Evolutionary conservation across 805 yeast genomes (phyloP).

Genomic region (Saccharomycopsis fibuligera): DNA sequence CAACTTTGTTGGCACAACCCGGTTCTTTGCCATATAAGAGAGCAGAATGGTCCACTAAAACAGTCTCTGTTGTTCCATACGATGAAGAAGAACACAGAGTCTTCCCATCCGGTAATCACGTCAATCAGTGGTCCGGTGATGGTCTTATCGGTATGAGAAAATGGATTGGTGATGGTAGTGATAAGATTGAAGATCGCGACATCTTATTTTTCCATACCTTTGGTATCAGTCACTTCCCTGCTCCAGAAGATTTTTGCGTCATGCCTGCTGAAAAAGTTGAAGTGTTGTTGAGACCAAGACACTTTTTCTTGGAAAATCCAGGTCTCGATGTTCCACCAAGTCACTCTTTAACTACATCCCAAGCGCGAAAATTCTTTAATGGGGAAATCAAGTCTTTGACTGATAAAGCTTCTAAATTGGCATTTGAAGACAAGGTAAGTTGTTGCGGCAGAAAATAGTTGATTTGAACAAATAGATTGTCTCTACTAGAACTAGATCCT

Average conservation of each 20-base stretch:
- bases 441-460: background rate
- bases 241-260: conserved; percentile 85
- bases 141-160: conserved; percentile 59
- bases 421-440: background rate
- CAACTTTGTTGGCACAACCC: conserved; percentile 65
- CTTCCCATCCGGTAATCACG: conserved; percentile 77
- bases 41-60: conserved; percentile 73
- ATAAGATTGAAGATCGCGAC: conserved; percentile 58
- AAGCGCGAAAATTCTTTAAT: conserved; percentile 34
- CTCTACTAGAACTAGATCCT: no score
- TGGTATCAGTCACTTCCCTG: conserved; percentile 81
- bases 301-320: conserved; percentile 74
- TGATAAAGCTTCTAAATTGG: conserved; percentile 27
- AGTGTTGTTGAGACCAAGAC: conserved; percentile 68
- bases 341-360: conserved; percentile 41
- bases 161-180: conserved; percentile 62
- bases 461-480: no score
- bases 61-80: conserved; percentile 66
- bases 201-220: conserved; percentile 74
- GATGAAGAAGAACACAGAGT: conserved; percentile 40
- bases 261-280: conserved; percentile 85
- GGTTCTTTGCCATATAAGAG: conserved; percentile 73
- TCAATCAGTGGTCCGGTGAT: conserved; percentile 69
- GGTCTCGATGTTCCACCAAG: conserved; percentile 70
- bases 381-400: conserved; percentile 36